Conservation (phyloP, 192 early-diverging fungal genomes). For the Rhizophagus sp. region DNA sequence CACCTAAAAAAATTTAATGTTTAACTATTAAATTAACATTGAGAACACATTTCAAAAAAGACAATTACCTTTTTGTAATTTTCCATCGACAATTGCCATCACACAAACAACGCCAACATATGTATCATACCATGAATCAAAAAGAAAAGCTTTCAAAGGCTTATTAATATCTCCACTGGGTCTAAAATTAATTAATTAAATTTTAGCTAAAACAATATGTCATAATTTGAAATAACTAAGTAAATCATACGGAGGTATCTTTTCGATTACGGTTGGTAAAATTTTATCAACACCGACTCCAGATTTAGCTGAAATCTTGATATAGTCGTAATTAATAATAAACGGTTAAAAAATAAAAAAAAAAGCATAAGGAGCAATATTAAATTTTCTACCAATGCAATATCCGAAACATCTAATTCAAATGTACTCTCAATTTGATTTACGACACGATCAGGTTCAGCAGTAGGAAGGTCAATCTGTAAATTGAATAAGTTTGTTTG, state of each 20-base stretch:
- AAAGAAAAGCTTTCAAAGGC: constrained; percentile 87
- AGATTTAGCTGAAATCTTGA: constrained; percentile 86
- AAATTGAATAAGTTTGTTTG: neutral
- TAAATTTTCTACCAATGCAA: constrained; percentile 40
- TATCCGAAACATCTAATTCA: constrained; percentile 70
- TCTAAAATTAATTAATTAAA: constrained; percentile 31
- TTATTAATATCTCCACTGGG: constrained; percentile 63
- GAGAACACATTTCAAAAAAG: neutral
- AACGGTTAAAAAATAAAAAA: neutral
- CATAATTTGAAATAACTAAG: neutral
- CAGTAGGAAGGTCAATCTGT: constrained; percentile 85
- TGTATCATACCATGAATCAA: constrained; percentile 98
- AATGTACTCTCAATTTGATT: constrained; percentile 86
- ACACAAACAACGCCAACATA: constrained; percentile 97
- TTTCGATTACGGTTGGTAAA: constrained; percentile 77
- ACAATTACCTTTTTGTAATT: constrained; percentile 62
- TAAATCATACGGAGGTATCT: constrained; percentile 61
- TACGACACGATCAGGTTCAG: constrained; percentile 76
- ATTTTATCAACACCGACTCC: constrained; percentile 72
- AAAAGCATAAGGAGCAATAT: neutral
- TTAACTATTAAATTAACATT: neutral
- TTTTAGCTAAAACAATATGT: neutral
- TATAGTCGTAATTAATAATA: constrained; percentile 7
- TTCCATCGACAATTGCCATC: constrained; percentile 86
- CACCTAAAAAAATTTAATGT: constrained; percentile 47